Percentiles rank a stretch among this genome's conserved stretches.
phyloP scores from a whole-genome alignment of 176 grass and related monocot genomes.

The Raddia guianensis region DNA sequence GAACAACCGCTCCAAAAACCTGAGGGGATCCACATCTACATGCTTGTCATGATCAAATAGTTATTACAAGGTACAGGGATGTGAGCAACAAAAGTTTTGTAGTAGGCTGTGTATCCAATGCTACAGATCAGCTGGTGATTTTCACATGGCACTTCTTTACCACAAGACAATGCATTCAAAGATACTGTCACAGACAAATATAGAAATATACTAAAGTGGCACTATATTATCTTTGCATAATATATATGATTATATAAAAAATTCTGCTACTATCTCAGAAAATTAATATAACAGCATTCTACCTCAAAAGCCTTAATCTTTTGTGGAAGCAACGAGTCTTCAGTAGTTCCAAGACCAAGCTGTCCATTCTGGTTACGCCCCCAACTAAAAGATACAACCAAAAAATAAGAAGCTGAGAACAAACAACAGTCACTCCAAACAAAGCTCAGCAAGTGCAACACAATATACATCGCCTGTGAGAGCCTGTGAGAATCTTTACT shows the following conservation, averaged over 20 bases:
- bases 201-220: background rate
- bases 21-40: background rate
- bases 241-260: background rate
- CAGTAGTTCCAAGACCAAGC: slow-evolving; percentile 91
- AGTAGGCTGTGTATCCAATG: background rate
- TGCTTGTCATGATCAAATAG: slow-evolving; percentile 6
- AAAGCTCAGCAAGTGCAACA: slow-evolving; percentile 26
- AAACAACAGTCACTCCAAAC: background rate
- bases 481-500: background rate
- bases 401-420: slow-evolving; percentile 25
- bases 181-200: slow-evolving; percentile 9
- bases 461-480: background rate
- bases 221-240: background rate
- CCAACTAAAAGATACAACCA: slow-evolving; percentile 59
- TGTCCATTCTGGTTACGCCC: slow-evolving; percentile 98
- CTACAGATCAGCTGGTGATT: background rate
- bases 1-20: background rate
- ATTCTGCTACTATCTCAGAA: background rate
- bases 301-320: slow-evolving; percentile 98
- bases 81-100: background rate
- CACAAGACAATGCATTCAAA: background rate
- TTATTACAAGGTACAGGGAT: slow-evolving; percentile 11
- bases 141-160: background rate
- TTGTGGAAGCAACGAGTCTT: slow-evolving; percentile 92
- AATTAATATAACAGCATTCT: slow-evolving; percentile 10